Percentiles rank a stretch among this genome's conserved stretches.
Evolutionary conservation across 2,329 filamentous ascomycete genomes (phyloP).

Genomic region (Neophaeococcomyces aloes): DNA sequence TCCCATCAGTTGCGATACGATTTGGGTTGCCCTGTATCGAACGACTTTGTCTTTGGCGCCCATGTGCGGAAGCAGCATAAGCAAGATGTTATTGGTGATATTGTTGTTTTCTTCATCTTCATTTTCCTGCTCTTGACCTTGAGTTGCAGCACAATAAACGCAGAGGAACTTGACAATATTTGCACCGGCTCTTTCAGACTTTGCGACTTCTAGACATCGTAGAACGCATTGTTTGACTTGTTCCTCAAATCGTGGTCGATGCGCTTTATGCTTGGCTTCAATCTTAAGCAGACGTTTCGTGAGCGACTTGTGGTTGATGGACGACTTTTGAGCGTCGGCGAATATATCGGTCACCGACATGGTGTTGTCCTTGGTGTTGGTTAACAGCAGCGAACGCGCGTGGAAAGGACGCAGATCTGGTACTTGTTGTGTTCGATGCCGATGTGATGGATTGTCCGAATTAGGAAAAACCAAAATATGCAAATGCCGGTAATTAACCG

Average conservation of each 20-base stretch:
- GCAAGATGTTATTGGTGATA: constrained; percentile 56
- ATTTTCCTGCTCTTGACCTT: constrained; percentile 46
- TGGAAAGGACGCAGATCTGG: background rate
- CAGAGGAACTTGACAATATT: constrained; percentile 75
- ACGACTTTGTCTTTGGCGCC: constrained; percentile 85
- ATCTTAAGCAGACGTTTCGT: constrained; percentile 80
- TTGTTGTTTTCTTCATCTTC: constrained; percentile 60
- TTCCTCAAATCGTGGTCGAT: constrained; percentile 62
- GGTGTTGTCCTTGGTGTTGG: background rate
- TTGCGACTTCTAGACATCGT: constrained; percentile 76
- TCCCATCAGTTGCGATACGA: constrained; percentile 84
- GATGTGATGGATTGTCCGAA: background rate
- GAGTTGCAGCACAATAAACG: constrained; percentile 56
- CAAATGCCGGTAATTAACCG: no score
- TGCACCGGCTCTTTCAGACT: constrained; percentile 80
- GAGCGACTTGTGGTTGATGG: constrained; percentile 80
- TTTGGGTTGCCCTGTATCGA: constrained; percentile 78
- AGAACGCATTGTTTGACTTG: constrained; percentile 77
- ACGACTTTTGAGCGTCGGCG: constrained; percentile 75
- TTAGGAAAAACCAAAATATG: background rate
- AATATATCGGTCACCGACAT: constrained; percentile 36
- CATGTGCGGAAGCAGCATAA: constrained; percentile 60
- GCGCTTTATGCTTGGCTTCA: constrained; percentile 61
- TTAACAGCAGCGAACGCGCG: background rate
- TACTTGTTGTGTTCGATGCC: background rate